Evolutionary conservation across 2,329 filamentous ascomycete genomes (phyloP).

Genomic region (Fusarium sp.): DNA sequence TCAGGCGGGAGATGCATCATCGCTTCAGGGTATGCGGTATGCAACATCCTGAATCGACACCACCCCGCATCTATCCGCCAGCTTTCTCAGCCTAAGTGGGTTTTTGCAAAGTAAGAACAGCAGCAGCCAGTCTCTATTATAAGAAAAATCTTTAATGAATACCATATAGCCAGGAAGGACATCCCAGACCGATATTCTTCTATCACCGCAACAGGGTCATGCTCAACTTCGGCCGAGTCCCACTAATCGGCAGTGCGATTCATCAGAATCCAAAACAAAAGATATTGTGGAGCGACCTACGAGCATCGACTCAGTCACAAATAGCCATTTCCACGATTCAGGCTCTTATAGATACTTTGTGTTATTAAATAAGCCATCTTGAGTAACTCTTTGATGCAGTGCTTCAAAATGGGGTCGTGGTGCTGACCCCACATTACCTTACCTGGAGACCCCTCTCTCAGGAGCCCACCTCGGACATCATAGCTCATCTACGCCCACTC

Average conservation of each 20-base stretch:
- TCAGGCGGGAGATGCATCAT: constrained; percentile 73
- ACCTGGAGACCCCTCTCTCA: background rate
- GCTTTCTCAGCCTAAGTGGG: constrained; percentile 70
- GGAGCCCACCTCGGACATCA: background rate
- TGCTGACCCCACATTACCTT: background rate
- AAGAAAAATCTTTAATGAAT: rapidly evolving
- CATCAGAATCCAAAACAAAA: rapidly evolving
- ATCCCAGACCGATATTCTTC: constrained; percentile 66
- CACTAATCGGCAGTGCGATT: constrained; percentile 61
- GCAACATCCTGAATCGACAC: constrained; percentile 69
- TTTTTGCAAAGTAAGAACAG: constrained; percentile 66
- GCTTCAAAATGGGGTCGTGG: rapidly evolving
- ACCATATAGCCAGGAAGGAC: background rate
- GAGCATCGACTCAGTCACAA: background rate
- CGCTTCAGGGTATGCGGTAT: constrained; percentile 71
- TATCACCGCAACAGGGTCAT: constrained; percentile 60
- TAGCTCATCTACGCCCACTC: background rate
- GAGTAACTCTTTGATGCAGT: background rate
- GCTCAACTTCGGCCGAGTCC: constrained; percentile 67
- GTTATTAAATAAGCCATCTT: background rate
- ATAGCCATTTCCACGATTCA: background rate
- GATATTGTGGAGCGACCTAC: rapidly evolving
- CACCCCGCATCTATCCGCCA: constrained; percentile 67
- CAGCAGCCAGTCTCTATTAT: background rate
- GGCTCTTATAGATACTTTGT: rapidly evolving